Conservation (phyloP, 1,139 yeast genomes). For the Blastobotrys apis region DNA sequence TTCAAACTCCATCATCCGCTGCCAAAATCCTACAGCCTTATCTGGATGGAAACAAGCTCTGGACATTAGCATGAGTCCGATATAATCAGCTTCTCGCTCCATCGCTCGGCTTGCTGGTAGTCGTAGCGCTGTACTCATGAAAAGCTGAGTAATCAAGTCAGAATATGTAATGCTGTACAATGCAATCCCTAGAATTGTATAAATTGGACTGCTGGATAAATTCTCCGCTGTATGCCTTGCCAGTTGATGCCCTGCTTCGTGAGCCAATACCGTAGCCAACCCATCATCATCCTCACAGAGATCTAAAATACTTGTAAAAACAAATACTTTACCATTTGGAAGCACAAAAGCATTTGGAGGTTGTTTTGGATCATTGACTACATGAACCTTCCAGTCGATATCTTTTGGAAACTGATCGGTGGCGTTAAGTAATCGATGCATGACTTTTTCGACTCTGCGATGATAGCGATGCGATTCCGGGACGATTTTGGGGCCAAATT, state of each 20-base stretch:
- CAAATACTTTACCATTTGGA: slow-evolving; percentile 94
- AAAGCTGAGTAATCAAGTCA: slow-evolving; percentile 48
- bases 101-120: slow-evolving; percentile 86
- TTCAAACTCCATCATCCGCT: slow-evolving; percentile 69
- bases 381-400: slow-evolving; percentile 74
- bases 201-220: slow-evolving; percentile 44
- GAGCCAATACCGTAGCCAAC: slow-evolving; percentile 86
- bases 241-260: slow-evolving; percentile 89
- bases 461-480: slow-evolving; percentile 44
- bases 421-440: slow-evolving; percentile 53
- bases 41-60: slow-evolving; percentile 78
- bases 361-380: slow-evolving; percentile 60
- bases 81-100: slow-evolving; percentile 95
- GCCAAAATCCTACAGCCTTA: slow-evolving; percentile 76
- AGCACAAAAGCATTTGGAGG: slow-evolving; percentile 96
- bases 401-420: slow-evolving; percentile 25
- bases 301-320: slow-evolving; percentile 73
- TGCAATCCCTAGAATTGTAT: slow-evolving; percentile 48
- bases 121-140: slow-evolving; percentile 57
- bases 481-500: slow-evolving; percentile 33
- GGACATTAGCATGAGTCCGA: slow-evolving; percentile 89
- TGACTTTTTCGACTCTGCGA: slow-evolving; percentile 52
- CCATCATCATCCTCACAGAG: slow-evolving; percentile 84
- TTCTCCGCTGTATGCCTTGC: slow-evolving; percentile 90
- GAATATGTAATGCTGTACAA: slow-evolving; percentile 52